Conservation (phyloP, 1,284 basidiomycete species). For the Mycosarcoma mackinlayi region DNA sequence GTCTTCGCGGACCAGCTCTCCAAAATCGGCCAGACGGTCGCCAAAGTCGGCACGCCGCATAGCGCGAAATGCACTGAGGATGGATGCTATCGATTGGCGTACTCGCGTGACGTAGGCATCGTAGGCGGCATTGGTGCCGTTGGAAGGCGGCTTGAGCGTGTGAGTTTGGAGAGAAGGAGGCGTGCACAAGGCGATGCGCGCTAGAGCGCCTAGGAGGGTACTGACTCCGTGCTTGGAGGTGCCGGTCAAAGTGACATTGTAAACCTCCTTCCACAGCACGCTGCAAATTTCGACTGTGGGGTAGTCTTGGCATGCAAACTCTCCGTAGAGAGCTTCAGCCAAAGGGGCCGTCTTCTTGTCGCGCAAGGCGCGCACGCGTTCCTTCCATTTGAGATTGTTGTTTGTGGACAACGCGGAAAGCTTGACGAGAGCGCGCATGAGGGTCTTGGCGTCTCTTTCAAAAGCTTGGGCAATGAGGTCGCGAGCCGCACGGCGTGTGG, state of each 20-base stretch:
- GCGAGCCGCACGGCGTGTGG: conserved; percentile 35
- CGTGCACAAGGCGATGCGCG: conserved; percentile 34
- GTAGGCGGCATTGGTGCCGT: conserved; percentile 21
- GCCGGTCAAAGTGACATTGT: conserved; percentile 23
- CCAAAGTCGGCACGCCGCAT: conserved; percentile 46
- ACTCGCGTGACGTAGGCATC: conserved; percentile 41
- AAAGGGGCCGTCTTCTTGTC: conserved; percentile 18
- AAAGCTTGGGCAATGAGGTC: conserved; percentile 46
- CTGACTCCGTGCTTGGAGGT: conserved; percentile 32
- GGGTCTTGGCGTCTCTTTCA: conserved; percentile 33
- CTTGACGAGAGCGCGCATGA: conserved; percentile 25
- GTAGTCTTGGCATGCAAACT: conserved; percentile 21
- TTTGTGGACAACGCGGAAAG: conserved; percentile 30
- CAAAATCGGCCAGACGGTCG: conserved; percentile 42
- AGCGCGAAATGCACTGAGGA: conserved; percentile 34
- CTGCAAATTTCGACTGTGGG: conserved; percentile 39
- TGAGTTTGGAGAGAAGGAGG: conserved; percentile 49
- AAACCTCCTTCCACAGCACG: conserved; percentile 48
- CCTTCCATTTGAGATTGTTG: conserved; percentile 32
- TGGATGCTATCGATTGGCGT: conserved; percentile 34
- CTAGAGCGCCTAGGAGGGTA: conserved; percentile 46
- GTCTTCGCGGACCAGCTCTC: conserved; percentile 43
- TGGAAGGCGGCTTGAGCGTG: conserved; percentile 30
- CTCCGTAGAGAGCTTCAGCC: conserved; percentile 25
- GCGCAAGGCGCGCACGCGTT: conserved; percentile 20